phyloP scores from a whole-genome alignment of 805 yeast genomes.

The Monosporozyma solicola region DNA sequence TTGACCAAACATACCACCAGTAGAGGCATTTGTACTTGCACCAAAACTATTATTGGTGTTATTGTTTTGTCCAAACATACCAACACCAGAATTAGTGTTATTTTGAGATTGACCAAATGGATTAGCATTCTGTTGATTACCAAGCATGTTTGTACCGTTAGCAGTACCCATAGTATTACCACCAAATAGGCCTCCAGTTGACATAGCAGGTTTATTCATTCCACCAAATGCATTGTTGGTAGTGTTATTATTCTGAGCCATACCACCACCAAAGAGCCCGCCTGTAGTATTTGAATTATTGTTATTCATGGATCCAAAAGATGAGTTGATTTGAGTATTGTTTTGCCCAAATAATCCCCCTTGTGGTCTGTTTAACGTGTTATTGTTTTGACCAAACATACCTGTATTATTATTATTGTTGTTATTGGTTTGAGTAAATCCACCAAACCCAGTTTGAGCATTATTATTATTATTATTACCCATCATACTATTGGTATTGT shows the following conservation, averaged over 20 bases:
- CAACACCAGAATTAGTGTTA: slow-evolving; percentile 7
- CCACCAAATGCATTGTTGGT: slow-evolving; percentile 16
- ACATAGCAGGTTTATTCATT: slow-evolving; percentile 23
- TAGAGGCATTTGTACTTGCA: slow-evolving; percentile 8
- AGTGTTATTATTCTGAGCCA: slow-evolving; percentile 10
- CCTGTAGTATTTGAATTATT: slow-evolving; percentile 19
- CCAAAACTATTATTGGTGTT: slow-evolving; percentile 14
- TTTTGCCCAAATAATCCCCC: slow-evolving; percentile 21
- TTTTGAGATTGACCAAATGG: slow-evolving; percentile 14
- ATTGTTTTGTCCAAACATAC: slow-evolving; percentile 20
- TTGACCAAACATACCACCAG: slow-evolving; percentile 29
- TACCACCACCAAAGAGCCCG: slow-evolving; percentile 14
- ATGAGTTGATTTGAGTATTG: slow-evolving; percentile 10
- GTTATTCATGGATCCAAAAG: slow-evolving; percentile 29
- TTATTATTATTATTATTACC: slow-evolving; percentile 9
- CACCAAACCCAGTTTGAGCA: slow-evolving; percentile 29
- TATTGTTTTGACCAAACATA: slow-evolving; percentile 7
- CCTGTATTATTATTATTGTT: slow-evolving; percentile 6
- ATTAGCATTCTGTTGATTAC: slow-evolving; percentile 11
- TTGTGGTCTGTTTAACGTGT: slow-evolving; percentile 6
- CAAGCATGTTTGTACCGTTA: slow-evolving; percentile 12
- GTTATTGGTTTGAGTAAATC: slow-evolving; percentile 20
- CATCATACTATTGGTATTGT: slow-evolving; percentile 6
- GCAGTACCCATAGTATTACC: background rate
- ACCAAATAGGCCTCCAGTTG: slow-evolving; percentile 12